These are phyloP conservation scores for Gossypium gossypioides DNA, from an alignment of 441 rosid genomes.

Conservation along the genomic window DNA sequence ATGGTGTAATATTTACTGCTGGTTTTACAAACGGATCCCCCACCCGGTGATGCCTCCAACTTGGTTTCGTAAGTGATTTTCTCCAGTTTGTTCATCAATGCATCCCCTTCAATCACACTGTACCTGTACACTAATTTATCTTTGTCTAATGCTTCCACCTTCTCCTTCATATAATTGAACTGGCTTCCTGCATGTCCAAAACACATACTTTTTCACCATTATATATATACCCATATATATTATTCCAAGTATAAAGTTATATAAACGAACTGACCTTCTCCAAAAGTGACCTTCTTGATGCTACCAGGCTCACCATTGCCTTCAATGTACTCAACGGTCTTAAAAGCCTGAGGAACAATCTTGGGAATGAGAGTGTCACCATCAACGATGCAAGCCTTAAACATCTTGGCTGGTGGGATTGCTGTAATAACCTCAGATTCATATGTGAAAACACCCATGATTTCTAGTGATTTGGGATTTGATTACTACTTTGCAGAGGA, in stretches of 20 bases:
- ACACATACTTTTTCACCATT: background rate
- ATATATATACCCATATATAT: background rate
- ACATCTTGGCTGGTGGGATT: slow-evolving; percentile 22
- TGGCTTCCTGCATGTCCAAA: slow-evolving; percentile 11
- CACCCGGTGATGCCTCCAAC: slow-evolving; percentile 19
- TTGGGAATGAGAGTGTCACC: slow-evolving; percentile 17
- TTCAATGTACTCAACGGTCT: slow-evolving; percentile 15
- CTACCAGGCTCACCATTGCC: slow-evolving; percentile 31
- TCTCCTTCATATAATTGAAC: slow-evolving; percentile 22
- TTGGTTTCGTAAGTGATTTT: slow-evolving; percentile 19
- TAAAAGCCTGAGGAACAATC: slow-evolving; percentile 23
- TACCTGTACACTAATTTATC: slow-evolving; percentile 21
- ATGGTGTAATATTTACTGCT: slow-evolving; percentile 17
- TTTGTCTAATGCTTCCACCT: slow-evolving; percentile 26
- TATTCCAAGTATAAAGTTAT: background rate
- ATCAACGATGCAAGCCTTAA: slow-evolving; percentile 26
- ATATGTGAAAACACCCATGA: slow-evolving; percentile 16
- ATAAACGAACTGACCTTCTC: slow-evolving; percentile 5
- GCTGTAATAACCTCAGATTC: background rate
- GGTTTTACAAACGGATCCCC: slow-evolving; percentile 25
- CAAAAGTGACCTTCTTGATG: slow-evolving; percentile 18
- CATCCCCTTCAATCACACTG: slow-evolving; percentile 23
- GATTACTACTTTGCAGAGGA: background rate
- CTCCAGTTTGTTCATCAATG: slow-evolving; percentile 15
- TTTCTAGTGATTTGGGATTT: background rate